Conservation (phyloP, 73 alveolate species). For the Breviolum minutum region DNA sequence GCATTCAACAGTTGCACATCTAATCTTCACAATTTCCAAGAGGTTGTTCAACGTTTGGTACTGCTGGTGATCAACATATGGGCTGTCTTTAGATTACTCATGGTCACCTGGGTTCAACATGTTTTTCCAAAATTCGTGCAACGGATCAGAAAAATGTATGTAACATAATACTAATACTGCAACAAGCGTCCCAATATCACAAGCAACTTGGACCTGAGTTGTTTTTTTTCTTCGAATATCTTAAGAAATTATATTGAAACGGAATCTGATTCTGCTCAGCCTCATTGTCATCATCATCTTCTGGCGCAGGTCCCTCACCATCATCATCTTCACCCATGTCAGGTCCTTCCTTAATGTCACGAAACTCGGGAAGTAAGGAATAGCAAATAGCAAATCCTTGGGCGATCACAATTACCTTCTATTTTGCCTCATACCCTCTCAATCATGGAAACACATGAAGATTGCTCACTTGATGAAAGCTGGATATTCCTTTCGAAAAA, state of each 20-base stretch:
- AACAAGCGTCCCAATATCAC: too few relatives aligned
- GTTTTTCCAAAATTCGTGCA: too few relatives aligned
- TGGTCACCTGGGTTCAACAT: too few relatives aligned
- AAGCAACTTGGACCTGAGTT: background rate
- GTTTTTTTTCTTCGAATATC: background rate
- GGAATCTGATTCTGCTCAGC: background rate
- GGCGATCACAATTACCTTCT: too few relatives aligned
- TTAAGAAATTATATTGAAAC: background rate
- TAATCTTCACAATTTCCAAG: background rate
- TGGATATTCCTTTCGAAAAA: too few relatives aligned
- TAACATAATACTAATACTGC: too few relatives aligned
- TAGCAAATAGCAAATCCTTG: background rate
- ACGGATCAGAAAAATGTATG: too few relatives aligned
- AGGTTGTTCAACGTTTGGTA: too few relatives aligned
- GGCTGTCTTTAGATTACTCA: too few relatives aligned
- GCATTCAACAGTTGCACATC: background rate
- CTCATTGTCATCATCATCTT: slow-evolving; percentile 1
- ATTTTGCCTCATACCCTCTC: too few relatives aligned
- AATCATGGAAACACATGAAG: background rate
- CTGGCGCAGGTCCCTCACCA: background rate
- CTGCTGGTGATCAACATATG: too few relatives aligned
- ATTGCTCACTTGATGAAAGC: background rate
- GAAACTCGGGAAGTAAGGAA: background rate
- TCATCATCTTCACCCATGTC: slow-evolving; percentile 45
- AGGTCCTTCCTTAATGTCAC: background rate